Conservation (phyloP, 169 alveolate species). For the Nephromyces sp. region DNA sequence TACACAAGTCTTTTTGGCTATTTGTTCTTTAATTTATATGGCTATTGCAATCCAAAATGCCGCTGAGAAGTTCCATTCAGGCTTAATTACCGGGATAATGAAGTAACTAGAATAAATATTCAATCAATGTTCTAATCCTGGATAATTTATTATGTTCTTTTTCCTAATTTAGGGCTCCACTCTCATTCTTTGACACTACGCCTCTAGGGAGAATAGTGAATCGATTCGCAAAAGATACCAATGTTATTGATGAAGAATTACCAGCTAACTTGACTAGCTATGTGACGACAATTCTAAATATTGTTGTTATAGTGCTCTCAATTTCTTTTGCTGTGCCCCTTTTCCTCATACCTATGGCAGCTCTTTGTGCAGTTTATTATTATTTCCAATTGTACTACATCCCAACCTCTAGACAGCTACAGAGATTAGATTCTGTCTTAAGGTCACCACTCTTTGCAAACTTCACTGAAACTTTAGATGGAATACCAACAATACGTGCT, state of each 20-base stretch:
- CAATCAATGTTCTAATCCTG: too few relatives aligned
- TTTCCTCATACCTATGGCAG: slow-evolving; percentile 16
- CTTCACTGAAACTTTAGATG: slow-evolving; percentile 43
- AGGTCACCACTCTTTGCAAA: slow-evolving; percentile 39
- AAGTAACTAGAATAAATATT: too few relatives aligned
- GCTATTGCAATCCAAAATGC: too few relatives aligned
- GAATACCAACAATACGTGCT: slow-evolving; percentile 40
- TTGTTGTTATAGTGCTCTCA: slow-evolving; percentile 10
- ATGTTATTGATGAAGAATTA: slow-evolving; percentile 33
- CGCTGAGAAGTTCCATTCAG: too few relatives aligned
- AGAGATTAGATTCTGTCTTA: slow-evolving; percentile 18
- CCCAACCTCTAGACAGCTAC: slow-evolving; percentile 38
- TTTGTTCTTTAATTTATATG: too few relatives aligned
- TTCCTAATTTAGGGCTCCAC: slow-evolving; percentile 33
- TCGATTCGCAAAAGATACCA: slow-evolving; percentile 55
- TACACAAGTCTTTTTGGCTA: too few relatives aligned
- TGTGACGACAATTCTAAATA: background rate
- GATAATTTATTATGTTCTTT: background rate
- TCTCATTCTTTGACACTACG: slow-evolving; percentile 59
- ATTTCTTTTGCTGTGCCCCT: slow-evolving; percentile 28
- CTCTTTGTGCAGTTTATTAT: slow-evolving; percentile 22
- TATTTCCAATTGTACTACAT: slow-evolving; percentile 25
- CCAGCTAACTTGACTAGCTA: slow-evolving; percentile 2
- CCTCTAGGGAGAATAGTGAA: slow-evolving; percentile 64
- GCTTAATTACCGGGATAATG: too few relatives aligned